These are phyloP conservation scores for Saccharomycopsis sp. DNA, from an alignment of 805 yeast species.

Conservation along the genomic window DNA sequence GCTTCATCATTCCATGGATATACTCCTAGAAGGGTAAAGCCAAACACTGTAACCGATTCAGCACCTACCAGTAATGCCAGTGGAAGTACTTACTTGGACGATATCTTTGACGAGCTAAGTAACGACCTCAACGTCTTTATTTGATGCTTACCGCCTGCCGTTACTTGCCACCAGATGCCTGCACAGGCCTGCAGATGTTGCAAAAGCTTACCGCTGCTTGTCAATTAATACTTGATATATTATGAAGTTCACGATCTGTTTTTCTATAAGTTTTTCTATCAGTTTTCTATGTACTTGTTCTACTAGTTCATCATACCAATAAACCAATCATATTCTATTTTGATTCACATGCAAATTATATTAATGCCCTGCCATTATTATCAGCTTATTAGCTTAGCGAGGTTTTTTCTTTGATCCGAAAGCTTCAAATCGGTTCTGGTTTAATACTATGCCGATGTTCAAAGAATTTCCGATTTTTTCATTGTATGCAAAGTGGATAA, in stretches of 20 bases:
- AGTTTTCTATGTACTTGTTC: too few relatives aligned
- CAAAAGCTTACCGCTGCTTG: not conserved
- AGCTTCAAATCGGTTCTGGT: not conserved
- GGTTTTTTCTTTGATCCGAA: not conserved
- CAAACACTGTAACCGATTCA: not conserved
- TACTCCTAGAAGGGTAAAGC: not conserved
- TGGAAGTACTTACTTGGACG: not conserved
- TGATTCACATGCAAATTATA: too few relatives aligned
- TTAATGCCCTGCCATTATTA: too few relatives aligned
- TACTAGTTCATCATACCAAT: too few relatives aligned
- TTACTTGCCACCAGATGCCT: too few relatives aligned
- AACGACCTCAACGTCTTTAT: slow-evolving; percentile 1
- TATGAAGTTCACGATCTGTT: not conserved
- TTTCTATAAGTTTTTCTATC: too few relatives aligned
- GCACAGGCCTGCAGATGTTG: too few relatives aligned
- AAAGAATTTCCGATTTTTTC: not conserved
- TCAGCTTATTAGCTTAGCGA: too few relatives aligned
- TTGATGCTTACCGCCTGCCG: not conserved
- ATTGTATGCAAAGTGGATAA: not conserved
- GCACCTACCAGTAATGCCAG: not conserved
- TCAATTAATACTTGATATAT: too few relatives aligned
- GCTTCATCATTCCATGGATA: not conserved
- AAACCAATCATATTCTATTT: too few relatives aligned
- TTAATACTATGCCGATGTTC: not conserved
- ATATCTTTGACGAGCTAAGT: slow-evolving; percentile 1